Evolutionary conservation across 495 filamentous ascomycete species (phyloP), one percentile per base, ranked within the genome.

Genomic region (Parmelia sp.): DNA sequence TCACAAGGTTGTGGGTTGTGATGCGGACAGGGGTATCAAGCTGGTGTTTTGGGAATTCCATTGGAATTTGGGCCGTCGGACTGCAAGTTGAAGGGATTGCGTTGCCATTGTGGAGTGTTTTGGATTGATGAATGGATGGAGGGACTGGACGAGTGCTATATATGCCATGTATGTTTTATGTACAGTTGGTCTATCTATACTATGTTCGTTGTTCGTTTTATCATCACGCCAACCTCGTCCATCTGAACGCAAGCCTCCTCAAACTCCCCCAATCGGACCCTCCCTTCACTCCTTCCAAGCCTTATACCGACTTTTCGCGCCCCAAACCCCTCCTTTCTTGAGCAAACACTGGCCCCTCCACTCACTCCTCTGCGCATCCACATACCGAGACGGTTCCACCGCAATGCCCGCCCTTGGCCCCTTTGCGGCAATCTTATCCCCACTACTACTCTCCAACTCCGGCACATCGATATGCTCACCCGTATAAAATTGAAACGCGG

Each of bases 401-500:
- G 91, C 94, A 77, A 96, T 93, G 0, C 90, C 93, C 23, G 86
- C 82, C 44, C 90, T 81, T 14, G 84, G 69, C 0, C 77, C 82
- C 23, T 89, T 83, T 0, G 85, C 82, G 0, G 88, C 83, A 19
- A 83, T 71, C 0, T 85, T 87, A 80, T 49, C 88, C 79, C 33
- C 84, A 69, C 0, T 76, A 79, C 27, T 90, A 80, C 5, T 87
- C 19, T 82, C 85, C 17, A 88, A 83, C 45, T 79, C 84, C 1
- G 86, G 88, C n/a, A 94, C 85, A 67, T 92, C 78, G 67, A 94
- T 90, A 68, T 84, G 85, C 69, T 90, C 88, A 55, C 92, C 94
- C 0, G 90, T 95, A 77, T 97, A 97, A 77, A 95, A 95, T 74
- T 96, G 92, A 82, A 96, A 97, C 0, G 92, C 91, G 1, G 94